Base-by-base conservation (phyloP, 345 rosid genomes). In the Boechera divaricarpa region DNA sequence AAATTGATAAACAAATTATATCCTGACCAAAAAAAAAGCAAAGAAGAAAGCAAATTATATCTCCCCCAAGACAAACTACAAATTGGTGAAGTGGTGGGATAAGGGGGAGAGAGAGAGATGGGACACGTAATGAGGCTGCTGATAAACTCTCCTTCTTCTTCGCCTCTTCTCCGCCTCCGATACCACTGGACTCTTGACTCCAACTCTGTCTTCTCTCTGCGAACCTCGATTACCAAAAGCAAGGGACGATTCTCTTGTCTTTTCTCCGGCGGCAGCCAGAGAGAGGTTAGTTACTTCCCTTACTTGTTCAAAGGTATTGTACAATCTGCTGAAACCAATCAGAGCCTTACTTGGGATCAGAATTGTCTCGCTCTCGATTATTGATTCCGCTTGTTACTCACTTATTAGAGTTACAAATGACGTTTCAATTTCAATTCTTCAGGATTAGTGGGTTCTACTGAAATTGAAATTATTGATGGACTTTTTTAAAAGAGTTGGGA, bases 261-360 rank as follows among this genome's bases (percentile, higher is more conserved):
- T 41, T 88, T 91, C 90, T 85, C 97, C 7, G 86, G 85, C 78
- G 86, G 84, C 77, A 84, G 84, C 74, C 73, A 87, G 77, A 83
- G 82, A 36, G 84, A 93, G 97, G 96, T 89, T 83, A 0, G 80
- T 41, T 24, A 6, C 12, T 21, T 7, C 21, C 32, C 5, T 29
- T 47, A 0, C 15, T 53, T 35, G 5, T 35, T 28, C 11, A 0
- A 10, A 7, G 10, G 15, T 5, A 1, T 7, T 21, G 24, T 13
- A 9, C 5, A 60, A 41, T 18, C 73, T 24, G 39, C 49, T 36
- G 53, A 57, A 16, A 16, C 10, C 5, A 18, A 38, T 41, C 16
- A 39, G 18, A 62, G 32, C 5, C 7, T 9, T 35, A 5, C 16
- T 41, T 21, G 2, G 66, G 10, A 3, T 39, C 55, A 21, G 24